phyloP scores from a whole-genome alignment of 805 yeast species.

The Ogataea wickerhamii region DNA sequence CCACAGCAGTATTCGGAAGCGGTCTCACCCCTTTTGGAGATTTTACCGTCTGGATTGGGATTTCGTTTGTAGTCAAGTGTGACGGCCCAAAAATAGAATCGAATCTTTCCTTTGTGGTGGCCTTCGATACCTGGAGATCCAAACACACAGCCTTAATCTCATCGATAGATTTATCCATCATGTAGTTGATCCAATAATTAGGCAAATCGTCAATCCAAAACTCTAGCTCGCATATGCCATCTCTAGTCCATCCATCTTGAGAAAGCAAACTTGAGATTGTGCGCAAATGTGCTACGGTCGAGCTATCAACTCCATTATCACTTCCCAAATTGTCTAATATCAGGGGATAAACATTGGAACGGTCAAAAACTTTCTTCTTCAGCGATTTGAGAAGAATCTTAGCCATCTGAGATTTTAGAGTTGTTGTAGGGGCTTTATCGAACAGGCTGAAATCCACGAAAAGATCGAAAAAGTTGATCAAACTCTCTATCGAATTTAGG shows the following conservation, averaged over 20 bases:
- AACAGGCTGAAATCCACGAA: constrained; percentile 9
- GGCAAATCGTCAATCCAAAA: constrained; percentile 33
- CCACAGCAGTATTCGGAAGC: too few species aligned
- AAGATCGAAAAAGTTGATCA: constrained; percentile 26
- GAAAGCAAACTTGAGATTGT: constrained; percentile 22
- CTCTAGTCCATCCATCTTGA: constrained; percentile 28
- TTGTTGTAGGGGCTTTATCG: constrained; percentile 12
- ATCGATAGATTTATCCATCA: constrained; percentile 26
- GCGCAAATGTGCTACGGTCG: constrained; percentile 13
- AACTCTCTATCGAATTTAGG: constrained; percentile 18
- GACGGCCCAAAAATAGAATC: constrained; percentile 8
- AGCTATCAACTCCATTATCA: constrained; percentile 4
- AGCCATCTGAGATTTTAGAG: constrained; percentile 16
- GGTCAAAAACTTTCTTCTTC: constrained; percentile 22
- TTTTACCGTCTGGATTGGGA: too few species aligned
- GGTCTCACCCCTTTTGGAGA: too few species aligned
- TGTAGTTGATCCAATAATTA: constrained; percentile 27
- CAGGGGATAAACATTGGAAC: constrained; percentile 24
- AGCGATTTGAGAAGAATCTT: constrained; percentile 21
- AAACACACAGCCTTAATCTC: constrained; percentile 22
- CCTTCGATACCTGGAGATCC: constrained; percentile 9
- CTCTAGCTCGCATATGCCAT: constrained; percentile 31
- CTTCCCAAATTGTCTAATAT: constrained; percentile 21
- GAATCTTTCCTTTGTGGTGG: constrained; percentile 10
- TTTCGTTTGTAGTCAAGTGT: constrained; percentile 6